Conservation (phyloP, 2,329 filamentous ascomycete genomes). For the Trichoderma koningii region DNA sequence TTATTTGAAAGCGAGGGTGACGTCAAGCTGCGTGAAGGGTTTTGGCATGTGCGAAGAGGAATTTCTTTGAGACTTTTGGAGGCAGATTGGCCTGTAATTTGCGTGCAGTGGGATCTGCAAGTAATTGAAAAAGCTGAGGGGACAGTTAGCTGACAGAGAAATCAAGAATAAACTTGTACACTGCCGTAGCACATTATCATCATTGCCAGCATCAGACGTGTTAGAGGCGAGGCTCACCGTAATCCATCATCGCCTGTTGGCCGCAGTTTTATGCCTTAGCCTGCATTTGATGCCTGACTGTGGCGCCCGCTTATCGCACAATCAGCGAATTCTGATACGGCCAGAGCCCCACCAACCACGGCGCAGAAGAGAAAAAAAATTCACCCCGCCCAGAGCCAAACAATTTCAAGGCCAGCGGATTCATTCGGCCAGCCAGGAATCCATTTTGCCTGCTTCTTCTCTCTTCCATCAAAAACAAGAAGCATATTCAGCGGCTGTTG, state of each 20-base stretch:
- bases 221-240: neutral
- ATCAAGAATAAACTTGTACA: no score
- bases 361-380: constrained; percentile 42
- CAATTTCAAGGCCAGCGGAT: constrained; percentile 27
- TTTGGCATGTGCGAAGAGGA: constrained; percentile 2
- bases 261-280: constrained; percentile 39
- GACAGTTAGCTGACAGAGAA: neutral
- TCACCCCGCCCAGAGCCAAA: constrained; percentile 40
- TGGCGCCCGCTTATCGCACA: constrained; percentile 27
- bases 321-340: constrained; percentile 38
- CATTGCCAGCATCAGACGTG: no score
- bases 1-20: constrained; percentile 14
- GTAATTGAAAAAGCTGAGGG: neutral
- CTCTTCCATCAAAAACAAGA: constrained; percentile 3
- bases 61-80: neutral
- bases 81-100: neutral
- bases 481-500: constrained; percentile 25
- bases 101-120: no score
- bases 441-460: constrained; percentile 27
- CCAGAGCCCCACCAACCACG: constrained; percentile 43
- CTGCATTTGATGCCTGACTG: constrained; percentile 38
- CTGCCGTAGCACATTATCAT: no score
- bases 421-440: constrained; percentile 4
- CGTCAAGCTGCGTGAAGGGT: constrained; percentile 23
- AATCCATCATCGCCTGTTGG: neutral